Conservation (phyloP, 306 rosid genomes). For the Medicago arabica region DNA sequence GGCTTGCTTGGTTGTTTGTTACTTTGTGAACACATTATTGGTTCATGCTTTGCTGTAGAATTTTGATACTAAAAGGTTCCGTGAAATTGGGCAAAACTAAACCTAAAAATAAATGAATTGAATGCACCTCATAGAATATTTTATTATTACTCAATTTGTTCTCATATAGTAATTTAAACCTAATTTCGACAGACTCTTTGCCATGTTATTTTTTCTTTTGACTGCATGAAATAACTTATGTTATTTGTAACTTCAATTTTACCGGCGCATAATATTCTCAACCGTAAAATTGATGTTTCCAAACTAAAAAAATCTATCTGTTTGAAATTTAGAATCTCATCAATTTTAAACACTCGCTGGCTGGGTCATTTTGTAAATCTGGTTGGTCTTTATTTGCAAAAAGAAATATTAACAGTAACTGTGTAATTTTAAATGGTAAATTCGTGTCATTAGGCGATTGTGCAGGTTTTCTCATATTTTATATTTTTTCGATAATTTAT, state of each 20-base stretch:
- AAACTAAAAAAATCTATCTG: not conserved
- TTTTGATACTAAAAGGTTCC: slow-evolving; percentile 8
- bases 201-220: not conserved
- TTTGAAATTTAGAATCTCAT: slow-evolving; percentile 13
- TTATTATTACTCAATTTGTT: slow-evolving; percentile 11
- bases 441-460: slow-evolving; percentile 23
- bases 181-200: not conserved
- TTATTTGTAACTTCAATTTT: slow-evolving; percentile 14
- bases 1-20: not conserved
- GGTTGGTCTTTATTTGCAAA: slow-evolving; percentile 3
- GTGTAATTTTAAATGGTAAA: slow-evolving; percentile 4
- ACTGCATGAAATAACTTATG: not conserved
- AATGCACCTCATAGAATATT: slow-evolving; percentile 9
- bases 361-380: not conserved
- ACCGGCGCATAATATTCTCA: not conserved
- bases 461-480: slow-evolving; percentile 10
- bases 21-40: not conserved
- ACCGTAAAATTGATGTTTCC: not conserved
- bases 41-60: slow-evolving; percentile 16
- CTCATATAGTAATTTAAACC: not conserved
- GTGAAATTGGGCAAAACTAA: not conserved
- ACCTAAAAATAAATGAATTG: slow-evolving; percentile 6
- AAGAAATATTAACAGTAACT: not conserved
- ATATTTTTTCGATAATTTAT: slow-evolving; percentile 12
- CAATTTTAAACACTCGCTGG: not conserved